Percentiles rank a stretch among this genome's conserved stretches.
These are phyloP conservation scores for Pugionium dolabratum DNA, from an alignment of 345 rosid genomes.

Conservation along the genomic window DNA sequence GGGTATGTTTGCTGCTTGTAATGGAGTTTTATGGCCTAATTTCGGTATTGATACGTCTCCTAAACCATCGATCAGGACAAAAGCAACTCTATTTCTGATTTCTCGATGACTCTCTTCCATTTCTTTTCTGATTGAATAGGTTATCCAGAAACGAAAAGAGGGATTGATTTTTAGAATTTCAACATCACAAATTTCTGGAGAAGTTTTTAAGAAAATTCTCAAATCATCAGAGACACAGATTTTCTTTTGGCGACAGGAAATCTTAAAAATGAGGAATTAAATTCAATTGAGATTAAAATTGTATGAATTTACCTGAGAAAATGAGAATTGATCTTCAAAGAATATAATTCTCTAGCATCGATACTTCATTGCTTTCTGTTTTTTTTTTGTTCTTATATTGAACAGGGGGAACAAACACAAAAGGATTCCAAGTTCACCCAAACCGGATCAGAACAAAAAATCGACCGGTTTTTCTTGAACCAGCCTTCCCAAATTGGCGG, in stretches of 20 bases:
- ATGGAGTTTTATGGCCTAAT: slow-evolving; percentile 74
- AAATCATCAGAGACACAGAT: too few relatives aligned
- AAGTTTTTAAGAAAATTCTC: too few relatives aligned
- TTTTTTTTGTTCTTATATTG: slow-evolving; percentile 1
- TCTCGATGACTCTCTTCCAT: slow-evolving; percentile 42
- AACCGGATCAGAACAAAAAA: not conserved
- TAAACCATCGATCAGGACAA: slow-evolving; percentile 85
- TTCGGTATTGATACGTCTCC: slow-evolving; percentile 88
- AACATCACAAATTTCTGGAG: not conserved
- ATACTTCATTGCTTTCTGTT: slow-evolving; percentile 10
- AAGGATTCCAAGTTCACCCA: not conserved
- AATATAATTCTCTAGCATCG: slow-evolving; percentile 20
- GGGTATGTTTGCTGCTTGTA: slow-evolving; percentile 74
- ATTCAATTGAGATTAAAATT: too few relatives aligned
- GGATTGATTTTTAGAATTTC: not conserved
- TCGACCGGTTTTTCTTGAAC: slow-evolving; percentile 9
- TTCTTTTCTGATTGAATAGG: not conserved
- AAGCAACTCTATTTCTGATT: slow-evolving; percentile 74
- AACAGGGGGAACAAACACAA: not conserved
- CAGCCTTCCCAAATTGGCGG: not conserved
- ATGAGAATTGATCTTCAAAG: slow-evolving; percentile 26
- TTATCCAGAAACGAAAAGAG: not conserved
- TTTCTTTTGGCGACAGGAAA: too few relatives aligned
- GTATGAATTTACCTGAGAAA: slow-evolving; percentile 22
- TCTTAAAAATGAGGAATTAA: too few relatives aligned